Conservation (phyloP, 345 rosid species). For the Geranium rotundifolium region DNA sequence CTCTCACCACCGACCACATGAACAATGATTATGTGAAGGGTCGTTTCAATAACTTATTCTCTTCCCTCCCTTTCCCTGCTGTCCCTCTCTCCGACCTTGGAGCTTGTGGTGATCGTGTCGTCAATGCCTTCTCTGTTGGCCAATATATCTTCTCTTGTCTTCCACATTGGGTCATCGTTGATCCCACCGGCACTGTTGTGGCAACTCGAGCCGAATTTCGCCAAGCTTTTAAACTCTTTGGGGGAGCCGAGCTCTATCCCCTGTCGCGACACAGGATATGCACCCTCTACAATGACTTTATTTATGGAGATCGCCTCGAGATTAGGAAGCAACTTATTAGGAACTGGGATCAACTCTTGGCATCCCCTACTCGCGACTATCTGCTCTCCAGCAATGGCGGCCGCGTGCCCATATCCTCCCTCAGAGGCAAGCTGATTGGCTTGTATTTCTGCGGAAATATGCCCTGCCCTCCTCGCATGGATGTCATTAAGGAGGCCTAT, state of each 20-base stretch:
- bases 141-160: no score
- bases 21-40: background rate
- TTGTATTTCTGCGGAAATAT: no score
- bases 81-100: background rate
- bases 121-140: background rate
- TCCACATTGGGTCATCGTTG: background rate
- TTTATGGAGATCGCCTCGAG: no score
- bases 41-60: background rate
- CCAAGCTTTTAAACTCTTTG: background rate
- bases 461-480: no score
- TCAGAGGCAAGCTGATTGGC: no score
- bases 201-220: background rate
- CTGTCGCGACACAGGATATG: background rate
- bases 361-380: no score
- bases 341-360: no score
- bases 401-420: no score
- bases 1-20: background rate
- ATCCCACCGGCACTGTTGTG: background rate
- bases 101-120: background rate
- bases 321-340: no score
- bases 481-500: no score
- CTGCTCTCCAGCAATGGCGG: no score
- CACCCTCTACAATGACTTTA: no score
- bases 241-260: background rate
- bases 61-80: background rate